A percentile compares a stretch with the other conserved stretches of the same genome.
phyloP scores from a whole-genome alignment of 208 protist species.

The Trypanosoma scelopori region DNA sequence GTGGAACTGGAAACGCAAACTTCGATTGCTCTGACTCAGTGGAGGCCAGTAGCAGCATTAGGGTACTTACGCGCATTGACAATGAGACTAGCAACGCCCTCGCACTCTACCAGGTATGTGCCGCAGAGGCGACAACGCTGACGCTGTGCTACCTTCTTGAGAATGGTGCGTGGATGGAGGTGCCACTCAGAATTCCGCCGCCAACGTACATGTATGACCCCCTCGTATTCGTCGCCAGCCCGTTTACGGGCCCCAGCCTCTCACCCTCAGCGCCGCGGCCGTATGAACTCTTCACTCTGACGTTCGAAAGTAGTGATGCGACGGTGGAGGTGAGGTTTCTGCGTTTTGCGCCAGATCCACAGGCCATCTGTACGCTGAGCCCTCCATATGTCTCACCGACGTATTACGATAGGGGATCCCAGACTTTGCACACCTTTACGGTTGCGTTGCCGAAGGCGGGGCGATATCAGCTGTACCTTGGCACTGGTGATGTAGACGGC shows the following conservation, averaged over 20 bases:
- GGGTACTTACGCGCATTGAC: slow-evolving; percentile 32
- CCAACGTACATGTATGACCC: slow-evolving; percentile 60
- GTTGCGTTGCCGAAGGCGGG: slow-evolving; percentile 50
- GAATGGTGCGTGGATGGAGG: slow-evolving; percentile 66
- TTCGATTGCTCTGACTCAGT: slow-evolving; percentile 65
- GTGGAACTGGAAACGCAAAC: slow-evolving; percentile 20
- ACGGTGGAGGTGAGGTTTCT: slow-evolving; percentile 43
- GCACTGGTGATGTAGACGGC: slow-evolving; percentile 28
- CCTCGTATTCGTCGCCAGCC: slow-evolving; percentile 35
- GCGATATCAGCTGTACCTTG: slow-evolving; percentile 66
- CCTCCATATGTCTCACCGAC: slow-evolving; percentile 49
- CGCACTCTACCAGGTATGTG: slow-evolving; percentile 65
- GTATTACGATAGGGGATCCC: slow-evolving; percentile 38
- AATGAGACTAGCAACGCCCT: slow-evolving; percentile 41
- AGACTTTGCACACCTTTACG: slow-evolving; percentile 41
- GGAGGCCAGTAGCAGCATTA: slow-evolving; percentile 37
- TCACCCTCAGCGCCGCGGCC: slow-evolving; percentile 46
- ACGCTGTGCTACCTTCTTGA: slow-evolving; percentile 76
- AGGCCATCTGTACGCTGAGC: slow-evolving; percentile 40
- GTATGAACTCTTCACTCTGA: slow-evolving; percentile 72
- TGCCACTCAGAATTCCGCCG: slow-evolving; percentile 49
- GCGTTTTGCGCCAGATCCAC: slow-evolving; percentile 52
- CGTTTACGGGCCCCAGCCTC: slow-evolving; percentile 52
- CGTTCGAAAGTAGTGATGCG: slow-evolving; percentile 44
- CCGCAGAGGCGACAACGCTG: slow-evolving; percentile 37